Base-by-base conservation (phyloP, 108 stramenopile genomes). In the Chaetoceros tenuissimus region DNA sequence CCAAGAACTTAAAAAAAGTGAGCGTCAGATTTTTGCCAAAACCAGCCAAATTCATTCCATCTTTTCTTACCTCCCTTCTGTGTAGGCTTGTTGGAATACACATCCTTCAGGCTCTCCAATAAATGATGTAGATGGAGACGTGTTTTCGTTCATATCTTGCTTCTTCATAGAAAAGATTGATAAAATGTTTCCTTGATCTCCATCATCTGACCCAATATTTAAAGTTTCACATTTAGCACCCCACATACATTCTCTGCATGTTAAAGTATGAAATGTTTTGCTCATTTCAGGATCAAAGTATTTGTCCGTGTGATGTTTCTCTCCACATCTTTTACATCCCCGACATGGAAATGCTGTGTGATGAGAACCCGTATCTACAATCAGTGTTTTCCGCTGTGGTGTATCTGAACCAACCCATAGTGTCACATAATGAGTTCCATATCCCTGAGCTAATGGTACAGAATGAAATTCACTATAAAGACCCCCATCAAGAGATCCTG, bases 311-410 rank as follows among this genome's bases (percentile, higher is more conserved):
- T 97, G 97, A 72, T 88, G 77, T 18, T 74, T 48, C 30, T 81
- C 67, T 1, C 96, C 96, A 62, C 96, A 89, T 31, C 67, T 57
- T 7, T 55, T 21, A 54, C 97, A 97, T 13, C 74, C 75, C 31
- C 58, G 72, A 68, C 96, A 97, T 0, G 97, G 97, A 60, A 97
- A 97, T 20, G 95, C 97, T 0, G 94, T 96, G 72, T 70, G 92
- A 59, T 91, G 93, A 18, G 73, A 76, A 1, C 97, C 97, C 2
- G 97, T 97, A 64, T 97, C 97, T 49, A 97, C 80, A 60, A 97
- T 97, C 30, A 97, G 84, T 17, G 93, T 82, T 34, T 94, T 84
- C 21, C 97, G 83, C 65, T 96, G 95, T 1, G 96, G 81, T 26
- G 67, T 67, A 8, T 90, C 95, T 20, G 92, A 77, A 17, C 96